These are phyloP conservation scores for Neophaeococcomyces aloes DNA, from an alignment of 2,329 filamentous ascomycete genomes.

Conservation along the genomic window DNA sequence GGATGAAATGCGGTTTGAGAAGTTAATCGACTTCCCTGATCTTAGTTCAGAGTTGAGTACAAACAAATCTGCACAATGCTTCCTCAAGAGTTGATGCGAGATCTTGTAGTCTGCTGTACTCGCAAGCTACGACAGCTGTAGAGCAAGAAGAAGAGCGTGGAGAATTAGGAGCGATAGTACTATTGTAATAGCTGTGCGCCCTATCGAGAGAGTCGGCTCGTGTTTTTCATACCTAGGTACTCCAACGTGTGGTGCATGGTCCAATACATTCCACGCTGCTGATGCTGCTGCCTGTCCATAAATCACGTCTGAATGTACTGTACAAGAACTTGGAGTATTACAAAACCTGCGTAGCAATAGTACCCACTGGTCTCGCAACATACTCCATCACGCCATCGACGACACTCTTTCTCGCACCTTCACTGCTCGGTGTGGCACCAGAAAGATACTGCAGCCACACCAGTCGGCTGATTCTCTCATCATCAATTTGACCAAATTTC, in stretches of 20 bases:
- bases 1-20: not conserved
- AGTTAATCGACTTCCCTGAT: not conserved
- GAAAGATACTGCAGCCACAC: conserved; percentile 87
- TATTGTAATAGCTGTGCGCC: too few species aligned
- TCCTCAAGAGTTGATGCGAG: not conserved
- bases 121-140: too few species aligned
- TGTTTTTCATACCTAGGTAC: too few species aligned
- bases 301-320: too few species aligned
- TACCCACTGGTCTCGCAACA: conserved; percentile 78
- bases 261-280: too few species aligned
- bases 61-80: conserved; percentile 1
- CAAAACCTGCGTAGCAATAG: conserved; percentile 67
- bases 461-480: conserved; percentile 69
- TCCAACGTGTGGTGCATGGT: too few species aligned
- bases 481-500: conserved; percentile 59
- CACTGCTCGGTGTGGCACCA: conserved; percentile 77
- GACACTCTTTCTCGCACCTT: conserved; percentile 67
- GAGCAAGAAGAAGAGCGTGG: too few species aligned
- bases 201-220: too few species aligned
- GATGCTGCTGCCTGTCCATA: too few species aligned
- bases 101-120: not conserved
- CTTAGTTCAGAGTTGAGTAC: not conserved
- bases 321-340: too few species aligned
- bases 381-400: conserved; percentile 81
- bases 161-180: too few species aligned